phyloP scores from a whole-genome alignment of 805 yeast genomes.

The Cyberlindnera meyerae region DNA sequence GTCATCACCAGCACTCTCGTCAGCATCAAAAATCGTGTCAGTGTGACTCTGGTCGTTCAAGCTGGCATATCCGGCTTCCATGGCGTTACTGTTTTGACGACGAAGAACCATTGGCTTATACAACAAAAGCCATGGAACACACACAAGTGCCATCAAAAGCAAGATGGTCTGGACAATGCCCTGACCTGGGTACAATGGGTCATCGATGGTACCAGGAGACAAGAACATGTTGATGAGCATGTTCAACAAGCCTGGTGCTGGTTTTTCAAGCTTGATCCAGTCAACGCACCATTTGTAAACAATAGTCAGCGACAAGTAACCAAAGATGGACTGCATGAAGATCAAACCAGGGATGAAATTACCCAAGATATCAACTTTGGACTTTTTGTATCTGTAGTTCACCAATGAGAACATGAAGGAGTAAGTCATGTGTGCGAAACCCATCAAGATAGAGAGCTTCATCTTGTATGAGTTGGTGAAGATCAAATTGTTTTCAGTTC shows the following conservation, averaged over 20 bases:
- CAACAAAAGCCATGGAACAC: slow-evolving; percentile 91
- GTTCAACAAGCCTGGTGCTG: slow-evolving; percentile 90
- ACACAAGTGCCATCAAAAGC: slow-evolving; percentile 67
- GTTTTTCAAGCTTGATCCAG: slow-evolving; percentile 72
- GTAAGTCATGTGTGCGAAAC: slow-evolving; percentile 91
- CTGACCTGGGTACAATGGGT: slow-evolving; percentile 77
- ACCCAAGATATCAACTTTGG: slow-evolving; percentile 79
- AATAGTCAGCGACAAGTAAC: slow-evolving; percentile 81
- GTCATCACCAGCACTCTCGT: slow-evolving; percentile 35
- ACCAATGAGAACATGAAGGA: slow-evolving; percentile 81
- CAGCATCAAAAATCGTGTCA: slow-evolving; percentile 38
- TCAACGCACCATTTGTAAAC: slow-evolving; percentile 93
- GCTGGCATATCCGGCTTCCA: slow-evolving; percentile 47
- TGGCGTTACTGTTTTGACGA: slow-evolving; percentile 38
- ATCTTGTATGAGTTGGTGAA: slow-evolving; percentile 95
- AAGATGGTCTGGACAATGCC: slow-evolving; percentile 66
- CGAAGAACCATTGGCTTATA: slow-evolving; percentile 61
- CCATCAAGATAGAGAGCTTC: slow-evolving; percentile 94
- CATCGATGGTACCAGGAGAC: slow-evolving; percentile 86
- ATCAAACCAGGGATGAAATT: slow-evolving; percentile 91
- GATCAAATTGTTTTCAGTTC: slow-evolving; percentile 87
- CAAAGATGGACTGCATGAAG: slow-evolving; percentile 96
- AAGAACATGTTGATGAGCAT: slow-evolving; percentile 95
- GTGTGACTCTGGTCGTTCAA: slow-evolving; percentile 37
- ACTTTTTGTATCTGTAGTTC: slow-evolving; percentile 65